Percentiles rank a stretch among this genome's conserved stretches.
Conservation (phyloP, 306 rosid species). For the Argentina anserina region DNA sequence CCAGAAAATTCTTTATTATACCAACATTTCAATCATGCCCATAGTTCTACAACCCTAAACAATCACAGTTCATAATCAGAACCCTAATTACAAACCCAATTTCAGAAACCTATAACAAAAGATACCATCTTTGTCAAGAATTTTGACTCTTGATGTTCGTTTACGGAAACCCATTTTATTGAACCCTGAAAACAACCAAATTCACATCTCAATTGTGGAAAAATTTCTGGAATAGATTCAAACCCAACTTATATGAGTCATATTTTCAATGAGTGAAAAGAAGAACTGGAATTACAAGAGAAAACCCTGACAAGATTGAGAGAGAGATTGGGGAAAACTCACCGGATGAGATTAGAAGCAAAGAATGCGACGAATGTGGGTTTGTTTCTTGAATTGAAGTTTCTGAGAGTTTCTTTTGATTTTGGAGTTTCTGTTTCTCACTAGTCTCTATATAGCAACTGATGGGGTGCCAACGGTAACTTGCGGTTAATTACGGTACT, state of each 20-base stretch:
- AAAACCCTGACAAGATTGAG: neutral
- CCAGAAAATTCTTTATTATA: neutral
- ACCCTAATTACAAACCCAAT: neutral
- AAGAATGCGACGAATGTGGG: neutral
- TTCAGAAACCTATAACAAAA: neutral
- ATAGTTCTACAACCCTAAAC: neutral
- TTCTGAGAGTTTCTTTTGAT: neutral
- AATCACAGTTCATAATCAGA: neutral
- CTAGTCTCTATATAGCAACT: neutral
- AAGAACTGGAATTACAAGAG: no score
- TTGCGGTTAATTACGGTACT: neutral
- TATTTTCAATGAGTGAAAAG: neutral
- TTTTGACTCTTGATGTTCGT: neutral
- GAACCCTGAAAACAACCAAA: neutral
- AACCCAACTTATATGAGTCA: no score
- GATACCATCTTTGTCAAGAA: neutral
- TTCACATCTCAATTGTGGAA: neutral
- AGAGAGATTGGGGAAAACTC: neutral
- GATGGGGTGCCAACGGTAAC: constrained; percentile 2
- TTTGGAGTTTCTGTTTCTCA: neutral
- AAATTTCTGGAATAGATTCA: no score
- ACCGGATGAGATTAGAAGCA: neutral
- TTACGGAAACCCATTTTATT: neutral
- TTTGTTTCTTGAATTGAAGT: neutral
- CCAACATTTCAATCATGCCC: neutral